Conservation (phyloP, 129 eudicot genomes). For the Saussurea involucrata region DNA sequence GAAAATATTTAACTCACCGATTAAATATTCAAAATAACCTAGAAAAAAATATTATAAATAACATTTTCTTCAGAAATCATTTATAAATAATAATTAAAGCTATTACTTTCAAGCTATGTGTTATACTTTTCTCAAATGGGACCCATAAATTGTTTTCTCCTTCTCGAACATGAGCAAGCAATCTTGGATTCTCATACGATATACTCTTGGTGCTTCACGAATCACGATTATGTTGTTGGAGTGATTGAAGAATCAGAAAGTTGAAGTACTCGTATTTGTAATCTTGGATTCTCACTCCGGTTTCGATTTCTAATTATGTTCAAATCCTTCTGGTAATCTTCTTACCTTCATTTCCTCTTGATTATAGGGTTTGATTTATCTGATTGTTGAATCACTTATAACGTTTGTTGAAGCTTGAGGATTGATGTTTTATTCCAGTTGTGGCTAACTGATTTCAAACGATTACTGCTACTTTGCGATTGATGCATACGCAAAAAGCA, state of each 20-base stretch:
- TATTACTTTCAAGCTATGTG: no score
- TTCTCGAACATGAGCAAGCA: background rate
- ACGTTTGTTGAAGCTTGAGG: background rate
- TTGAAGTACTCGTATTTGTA: background rate
- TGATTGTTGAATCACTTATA: background rate
- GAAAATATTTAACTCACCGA: no score
- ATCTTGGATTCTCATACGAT: constrained; percentile 1
- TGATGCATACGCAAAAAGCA: background rate
- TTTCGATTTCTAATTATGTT: constrained; percentile 22
- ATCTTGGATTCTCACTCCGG: background rate
- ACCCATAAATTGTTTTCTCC: constrained; percentile 3
- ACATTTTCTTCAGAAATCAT: no score
- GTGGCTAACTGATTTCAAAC: background rate
- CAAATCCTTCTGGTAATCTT: constrained; percentile 25
- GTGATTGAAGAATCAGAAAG: background rate
- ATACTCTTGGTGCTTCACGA: background rate
- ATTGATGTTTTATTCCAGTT: background rate
- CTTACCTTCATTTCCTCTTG: background rate
- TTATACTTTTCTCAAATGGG: background rate
- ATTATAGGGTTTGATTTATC: background rate
- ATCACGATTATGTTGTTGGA: background rate
- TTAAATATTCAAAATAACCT: no score
- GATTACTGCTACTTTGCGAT: background rate
- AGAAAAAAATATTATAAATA: no score
- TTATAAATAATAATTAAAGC: no score